These are phyloP conservation scores for Trichophyton schoenleinii DNA, from an alignment of 2,329 filamentous ascomycete genomes.

Conservation along the genomic window DNA sequence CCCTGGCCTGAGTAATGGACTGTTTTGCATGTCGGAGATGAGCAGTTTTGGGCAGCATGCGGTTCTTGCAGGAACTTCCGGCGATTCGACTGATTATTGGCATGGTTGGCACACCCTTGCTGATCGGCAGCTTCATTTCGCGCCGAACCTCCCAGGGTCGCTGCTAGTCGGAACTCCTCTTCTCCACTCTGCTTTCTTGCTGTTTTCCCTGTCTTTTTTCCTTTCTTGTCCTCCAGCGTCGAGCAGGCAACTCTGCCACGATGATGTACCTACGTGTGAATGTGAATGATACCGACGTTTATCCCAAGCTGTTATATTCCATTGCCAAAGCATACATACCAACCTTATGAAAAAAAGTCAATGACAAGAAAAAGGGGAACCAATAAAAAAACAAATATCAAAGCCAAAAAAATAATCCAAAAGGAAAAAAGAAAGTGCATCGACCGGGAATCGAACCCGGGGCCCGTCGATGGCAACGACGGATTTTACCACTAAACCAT, in stretches of 20 bases:
- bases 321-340: no score
- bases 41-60: background rate
- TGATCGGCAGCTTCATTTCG: background rate
- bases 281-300: background rate
- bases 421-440: background rate
- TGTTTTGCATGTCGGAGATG: background rate
- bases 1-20: background rate
- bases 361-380: background rate
- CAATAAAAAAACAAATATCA: background rate
- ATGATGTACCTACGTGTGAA: background rate
- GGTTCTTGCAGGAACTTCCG: background rate
- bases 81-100: background rate
- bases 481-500: conserved; percentile 1
- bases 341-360: background rate
- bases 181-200: background rate
- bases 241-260: background rate
- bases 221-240: background rate
- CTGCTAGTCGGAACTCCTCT: background rate
- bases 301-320: background rate
- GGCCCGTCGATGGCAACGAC: background rate
- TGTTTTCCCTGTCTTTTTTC: background rate
- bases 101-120: background rate
- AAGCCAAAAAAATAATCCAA: background rate
- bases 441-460: background rate
- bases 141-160: background rate